Conservation (phyloP, 139 green algal genomes). For the Limnomonas spitsbergensis region DNA sequence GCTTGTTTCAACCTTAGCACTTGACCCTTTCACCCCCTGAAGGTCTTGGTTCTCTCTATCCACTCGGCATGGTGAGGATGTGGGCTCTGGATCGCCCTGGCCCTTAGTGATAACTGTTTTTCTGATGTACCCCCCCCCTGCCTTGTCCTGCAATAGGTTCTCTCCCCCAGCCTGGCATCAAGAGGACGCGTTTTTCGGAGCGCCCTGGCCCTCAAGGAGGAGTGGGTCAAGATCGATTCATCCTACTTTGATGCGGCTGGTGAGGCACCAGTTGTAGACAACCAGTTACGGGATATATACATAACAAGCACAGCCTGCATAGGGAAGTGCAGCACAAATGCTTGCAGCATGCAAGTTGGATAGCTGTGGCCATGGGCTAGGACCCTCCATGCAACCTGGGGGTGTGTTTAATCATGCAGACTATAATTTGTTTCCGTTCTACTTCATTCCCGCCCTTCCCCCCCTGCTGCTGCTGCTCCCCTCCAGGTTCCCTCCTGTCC, state of each 20-base stretch:
- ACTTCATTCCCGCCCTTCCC: too few relatives aligned
- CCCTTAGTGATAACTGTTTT: too few relatives aligned
- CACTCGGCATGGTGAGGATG: too few relatives aligned
- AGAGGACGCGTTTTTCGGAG: constrained; percentile 29
- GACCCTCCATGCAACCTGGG: neutral
- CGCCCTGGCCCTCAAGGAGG: constrained; percentile 31
- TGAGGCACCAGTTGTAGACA: too few relatives aligned
- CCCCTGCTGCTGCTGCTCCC: too few relatives aligned
- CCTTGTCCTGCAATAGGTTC: constrained; percentile 13
- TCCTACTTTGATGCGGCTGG: constrained; percentile 42
- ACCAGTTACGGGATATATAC: too few relatives aligned
- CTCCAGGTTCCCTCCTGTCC: too few relatives aligned
- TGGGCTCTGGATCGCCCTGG: neutral
- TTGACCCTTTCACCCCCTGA: too few relatives aligned
- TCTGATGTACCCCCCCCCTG: too few relatives aligned
- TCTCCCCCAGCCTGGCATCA: neutral
- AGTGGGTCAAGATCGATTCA: constrained; percentile 32
- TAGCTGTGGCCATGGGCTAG: neutral
- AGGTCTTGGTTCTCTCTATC: too few relatives aligned
- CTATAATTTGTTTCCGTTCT: too few relatives aligned
- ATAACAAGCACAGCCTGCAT: neutral
- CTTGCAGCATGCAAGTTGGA: neutral
- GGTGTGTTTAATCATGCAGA: neutral
- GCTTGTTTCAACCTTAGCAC: too few relatives aligned
- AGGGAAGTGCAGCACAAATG: neutral